These are phyloP conservation scores for Paragyromitra xinjiangensis DNA, from an alignment of 495 filamentous ascomycete species.

Conservation along the genomic window DNA sequence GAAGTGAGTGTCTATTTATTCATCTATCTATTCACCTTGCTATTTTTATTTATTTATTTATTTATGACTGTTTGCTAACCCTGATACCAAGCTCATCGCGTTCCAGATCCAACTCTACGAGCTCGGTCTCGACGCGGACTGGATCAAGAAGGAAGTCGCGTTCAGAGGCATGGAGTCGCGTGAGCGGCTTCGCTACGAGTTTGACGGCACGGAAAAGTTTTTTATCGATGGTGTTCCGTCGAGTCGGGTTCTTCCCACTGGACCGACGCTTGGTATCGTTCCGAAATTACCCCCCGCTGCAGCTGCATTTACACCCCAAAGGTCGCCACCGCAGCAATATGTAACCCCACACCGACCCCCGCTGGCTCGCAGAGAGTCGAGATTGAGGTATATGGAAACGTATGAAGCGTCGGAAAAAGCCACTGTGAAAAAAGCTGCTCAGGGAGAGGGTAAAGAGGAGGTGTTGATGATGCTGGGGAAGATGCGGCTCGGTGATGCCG, in stretches of 20 bases:
- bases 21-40: background rate
- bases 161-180: conserved; percentile 46
- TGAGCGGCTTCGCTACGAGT: conserved; percentile 40
- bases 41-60: background rate
- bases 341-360: conserved; percentile 7
- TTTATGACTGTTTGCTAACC: background rate
- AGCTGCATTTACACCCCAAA: background rate
- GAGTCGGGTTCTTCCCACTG: conserved; percentile 33
- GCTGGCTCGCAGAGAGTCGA: conserved; percentile 30
- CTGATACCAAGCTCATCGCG: conserved; percentile 33
- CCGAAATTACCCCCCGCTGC: background rate
- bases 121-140: conserved; percentile 45
- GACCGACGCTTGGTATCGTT: background rate
- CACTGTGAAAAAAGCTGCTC: background rate
- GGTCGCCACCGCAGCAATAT: conserved; percentile 12
- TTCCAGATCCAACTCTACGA: conserved; percentile 49
- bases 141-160: conserved; percentile 38
- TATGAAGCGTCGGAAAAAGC: background rate
- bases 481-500: conserved; percentile 23
- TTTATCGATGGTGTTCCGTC: conserved; percentile 37
- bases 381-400: conserved; percentile 34
- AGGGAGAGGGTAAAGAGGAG: conserved; percentile 20
- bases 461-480: conserved; percentile 34
- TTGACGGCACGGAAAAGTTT: conserved; percentile 38
- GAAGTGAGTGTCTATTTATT: conserved; percentile 32